Conservation (phyloP, 2,329 filamentous ascomycete genomes). For the Alternaria panax region DNA sequence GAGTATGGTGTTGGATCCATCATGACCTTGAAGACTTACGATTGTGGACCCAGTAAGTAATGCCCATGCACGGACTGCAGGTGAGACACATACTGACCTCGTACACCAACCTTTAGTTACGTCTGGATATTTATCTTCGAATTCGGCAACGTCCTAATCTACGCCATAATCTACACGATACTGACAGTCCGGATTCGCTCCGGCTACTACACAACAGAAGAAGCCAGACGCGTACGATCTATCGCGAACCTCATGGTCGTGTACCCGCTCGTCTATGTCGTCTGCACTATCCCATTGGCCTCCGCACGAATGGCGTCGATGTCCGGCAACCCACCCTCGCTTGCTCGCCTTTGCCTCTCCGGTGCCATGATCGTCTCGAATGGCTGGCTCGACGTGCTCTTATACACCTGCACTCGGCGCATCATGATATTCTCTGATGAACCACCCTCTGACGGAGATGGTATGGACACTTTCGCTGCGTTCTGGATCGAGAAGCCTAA, state of each 20-base stretch:
- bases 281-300: constrained; percentile 73
- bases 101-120: constrained; percentile 49
- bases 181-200: constrained; percentile 49
- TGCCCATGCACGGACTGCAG: neutral
- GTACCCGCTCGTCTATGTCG: constrained; percentile 72
- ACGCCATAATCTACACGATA: constrained; percentile 54
- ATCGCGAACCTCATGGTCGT: constrained; percentile 67
- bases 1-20: constrained; percentile 73
- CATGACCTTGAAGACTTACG: constrained; percentile 62
- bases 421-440: constrained; percentile 63
- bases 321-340: constrained; percentile 58
- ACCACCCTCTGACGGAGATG: constrained; percentile 46
- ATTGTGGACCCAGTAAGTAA: constrained; percentile 60
- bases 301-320: constrained; percentile 70
- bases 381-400: constrained; percentile 65
- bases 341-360: constrained; percentile 59
- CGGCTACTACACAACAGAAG: constrained; percentile 45
- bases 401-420: constrained; percentile 65
- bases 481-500: constrained; percentile 44
- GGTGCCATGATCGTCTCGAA: constrained; percentile 66
- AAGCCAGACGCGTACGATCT: constrained; percentile 47
- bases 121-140: constrained; percentile 68
- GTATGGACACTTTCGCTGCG: constrained; percentile 46
- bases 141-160: constrained; percentile 61
- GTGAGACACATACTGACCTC: neutral